Evolutionary conservation across 768 basidiomycete genomes (phyloP), one percentile per base, ranked within the genome.

Genomic region (Russula griseocarnosa): DNA sequence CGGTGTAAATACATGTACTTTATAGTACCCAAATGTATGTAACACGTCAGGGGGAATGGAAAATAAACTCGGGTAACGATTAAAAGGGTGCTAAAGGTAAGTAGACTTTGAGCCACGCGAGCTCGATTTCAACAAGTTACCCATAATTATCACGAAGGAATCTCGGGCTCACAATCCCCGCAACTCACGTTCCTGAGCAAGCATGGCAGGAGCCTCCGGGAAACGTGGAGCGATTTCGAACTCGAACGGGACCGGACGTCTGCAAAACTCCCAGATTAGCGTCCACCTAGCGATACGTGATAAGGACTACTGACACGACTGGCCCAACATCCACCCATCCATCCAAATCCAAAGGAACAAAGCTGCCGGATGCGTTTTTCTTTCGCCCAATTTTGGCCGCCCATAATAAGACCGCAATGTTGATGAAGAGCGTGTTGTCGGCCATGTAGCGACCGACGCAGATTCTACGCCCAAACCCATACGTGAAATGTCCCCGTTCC

Each of bases 341-440:
- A 20, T 56, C 64, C 38, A 65, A 42, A 22, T 47, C 22, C 46
- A 47, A 47, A 6, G 64, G 60, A 40, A 55, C 32, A 5, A 42
- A 24, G 13, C n/a, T 3, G 2, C 63, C 63, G 1, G 10, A 32
- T 18, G 11, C 59, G 26, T 60, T 58, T 18, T 26, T 63, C 30
- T 55, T 61, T 1, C 22, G 49, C 20, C 30, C 50, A 18, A 73
- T 61, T 26, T 66, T 66, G 34, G 54, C 62, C 11, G 71, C 71
- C 62, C 67, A 71, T n/a, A 77, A 65, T 1, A 72, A 58, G 26
- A 67, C 56, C 14, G 74, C 74, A 24, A 76, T 71, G 22, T 69
- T 62, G 30, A 76, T 74, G 53, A 74, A 75, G 11, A 76, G n/a
- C 20, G 71, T 69, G n/a, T 72, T 67, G 55, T 74, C 72, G 9